Conservation (phyloP, 192 early-diverging fungal species). For the Coemansia javaensis region DNA sequence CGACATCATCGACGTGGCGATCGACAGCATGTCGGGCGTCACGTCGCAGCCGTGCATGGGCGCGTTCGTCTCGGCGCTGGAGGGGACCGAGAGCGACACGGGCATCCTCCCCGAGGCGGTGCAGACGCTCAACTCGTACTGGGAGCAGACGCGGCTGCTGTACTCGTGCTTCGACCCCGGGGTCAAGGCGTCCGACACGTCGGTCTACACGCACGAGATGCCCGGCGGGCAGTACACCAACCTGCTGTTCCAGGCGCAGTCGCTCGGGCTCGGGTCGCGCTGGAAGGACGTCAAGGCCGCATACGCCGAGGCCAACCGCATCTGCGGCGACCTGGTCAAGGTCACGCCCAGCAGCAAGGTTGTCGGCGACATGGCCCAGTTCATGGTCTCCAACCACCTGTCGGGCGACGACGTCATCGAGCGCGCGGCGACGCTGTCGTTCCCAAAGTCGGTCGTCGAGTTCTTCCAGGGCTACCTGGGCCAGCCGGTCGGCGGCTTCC, state of each 20-base stretch:
- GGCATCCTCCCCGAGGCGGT: slow-evolving; percentile 78
- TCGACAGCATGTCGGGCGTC: slow-evolving; percentile 92
- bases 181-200: slow-evolving; percentile 81
- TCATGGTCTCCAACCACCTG: slow-evolving; percentile 91
- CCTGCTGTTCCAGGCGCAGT: slow-evolving; percentile 94
- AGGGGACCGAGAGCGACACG: slow-evolving; percentile 75
- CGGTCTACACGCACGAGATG: slow-evolving; percentile 96
- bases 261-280: slow-evolving; percentile 84
- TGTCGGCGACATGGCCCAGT: slow-evolving; percentile 96
- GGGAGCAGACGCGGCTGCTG: slow-evolving; percentile 91
- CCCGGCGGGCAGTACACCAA: slow-evolving; percentile 98
- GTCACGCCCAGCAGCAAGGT: slow-evolving; percentile 98
- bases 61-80: slow-evolving; percentile 80
- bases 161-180: slow-evolving; percentile 97
- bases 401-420: slow-evolving; percentile 69
- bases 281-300: slow-evolving; percentile 94
- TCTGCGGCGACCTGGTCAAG: slow-evolving; percentile 96
- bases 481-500: slow-evolving; percentile 92
- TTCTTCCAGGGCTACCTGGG: slow-evolving; percentile 97
- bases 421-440: slow-evolving; percentile 73
- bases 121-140: slow-evolving; percentile 86
- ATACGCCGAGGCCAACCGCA: slow-evolving; percentile 82
- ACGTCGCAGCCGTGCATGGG: slow-evolving; percentile 98
- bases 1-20: slow-evolving; percentile 88
- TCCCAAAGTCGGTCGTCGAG: slow-evolving; percentile 91